These are phyloP conservation scores for Globisporangium recalcitrans DNA, from an alignment of 352 stramenopile genomes.

Conservation along the genomic window DNA sequence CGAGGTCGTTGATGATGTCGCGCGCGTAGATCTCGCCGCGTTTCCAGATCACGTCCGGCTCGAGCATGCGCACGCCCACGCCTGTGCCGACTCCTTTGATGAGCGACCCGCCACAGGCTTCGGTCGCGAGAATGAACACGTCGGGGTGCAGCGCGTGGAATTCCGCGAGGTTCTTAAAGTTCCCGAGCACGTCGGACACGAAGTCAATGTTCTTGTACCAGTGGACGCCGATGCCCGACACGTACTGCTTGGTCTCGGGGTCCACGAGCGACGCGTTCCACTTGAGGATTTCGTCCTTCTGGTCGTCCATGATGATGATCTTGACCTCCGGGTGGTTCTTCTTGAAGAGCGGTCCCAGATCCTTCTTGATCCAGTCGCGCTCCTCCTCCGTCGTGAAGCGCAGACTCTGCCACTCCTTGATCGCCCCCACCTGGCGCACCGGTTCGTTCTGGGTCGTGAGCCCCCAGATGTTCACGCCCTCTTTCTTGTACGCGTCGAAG, in stretches of 20 bases:
- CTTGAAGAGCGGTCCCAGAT: slow-evolving; percentile 65
- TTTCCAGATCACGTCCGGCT: slow-evolving; percentile 46
- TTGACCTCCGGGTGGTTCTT: slow-evolving; percentile 69
- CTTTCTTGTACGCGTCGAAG: slow-evolving; percentile 68
- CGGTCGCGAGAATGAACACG: slow-evolving; percentile 78
- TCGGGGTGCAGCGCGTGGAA: slow-evolving; percentile 58
- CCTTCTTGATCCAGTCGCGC: slow-evolving; percentile 66
- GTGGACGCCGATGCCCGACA: slow-evolving; percentile 82
- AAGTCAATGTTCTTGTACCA: slow-evolving; percentile 81
- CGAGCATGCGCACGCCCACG: too few species aligned
- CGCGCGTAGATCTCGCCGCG: slow-evolving; percentile 74
- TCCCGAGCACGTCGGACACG: slow-evolving; percentile 27
- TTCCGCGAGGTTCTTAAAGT: slow-evolving; percentile 38
- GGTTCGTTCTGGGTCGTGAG: slow-evolving; percentile 87
- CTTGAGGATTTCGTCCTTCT: slow-evolving; percentile 60
- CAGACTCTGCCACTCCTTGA: slow-evolving; percentile 46
- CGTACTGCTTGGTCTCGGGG: slow-evolving; percentile 52
- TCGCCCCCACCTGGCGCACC: slow-evolving; percentile 15
- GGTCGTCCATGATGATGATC: slow-evolving; percentile 84
- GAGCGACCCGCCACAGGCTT: slow-evolving; percentile 74
- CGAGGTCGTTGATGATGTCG: slow-evolving; percentile 85
- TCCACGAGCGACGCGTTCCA: slow-evolving; percentile 45
- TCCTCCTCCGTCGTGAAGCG: slow-evolving; percentile 27
- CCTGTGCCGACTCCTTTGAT: slow-evolving; percentile 38
- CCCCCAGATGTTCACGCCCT: slow-evolving; percentile 72